These are phyloP conservation scores for Triticum urartu DNA, from an alignment of 176 grass and related monocot genomes.

Conservation along the genomic window DNA sequence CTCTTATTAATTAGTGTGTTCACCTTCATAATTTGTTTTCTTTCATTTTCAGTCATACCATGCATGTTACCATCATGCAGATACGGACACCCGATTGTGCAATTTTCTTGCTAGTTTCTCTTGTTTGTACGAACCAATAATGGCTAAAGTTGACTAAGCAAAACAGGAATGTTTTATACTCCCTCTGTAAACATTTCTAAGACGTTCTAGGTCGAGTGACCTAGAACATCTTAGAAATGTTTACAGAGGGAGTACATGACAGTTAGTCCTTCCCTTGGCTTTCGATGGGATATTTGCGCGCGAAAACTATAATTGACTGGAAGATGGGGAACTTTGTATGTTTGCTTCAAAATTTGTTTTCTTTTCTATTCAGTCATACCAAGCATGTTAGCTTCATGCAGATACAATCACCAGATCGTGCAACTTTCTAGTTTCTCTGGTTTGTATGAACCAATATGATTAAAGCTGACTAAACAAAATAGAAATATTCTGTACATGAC, in stretches of 20 bases:
- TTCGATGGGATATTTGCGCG: no score
- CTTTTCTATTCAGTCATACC: neutral
- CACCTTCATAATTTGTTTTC: neutral
- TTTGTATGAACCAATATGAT: neutral
- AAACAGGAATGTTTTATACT: no score
- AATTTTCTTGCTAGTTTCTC: neutral
- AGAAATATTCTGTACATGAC: no score
- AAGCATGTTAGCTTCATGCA: neutral
- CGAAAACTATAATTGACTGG: no score
- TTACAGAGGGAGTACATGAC: no score
- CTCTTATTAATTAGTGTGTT: no score
- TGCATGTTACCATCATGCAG: neutral
- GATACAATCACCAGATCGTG: neutral
- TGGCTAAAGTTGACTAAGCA: neutral
- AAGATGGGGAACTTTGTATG: no score
- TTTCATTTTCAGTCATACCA: neutral
- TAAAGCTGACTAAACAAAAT: no score
- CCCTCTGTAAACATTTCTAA: no score
- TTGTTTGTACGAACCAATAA: neutral
- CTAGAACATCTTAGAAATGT: no score
- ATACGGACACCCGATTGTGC: neutral
- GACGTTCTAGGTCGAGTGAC: no score
- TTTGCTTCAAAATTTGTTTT: neutral
- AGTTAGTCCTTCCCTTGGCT: no score
- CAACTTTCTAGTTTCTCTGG: neutral